phyloP scores from a whole-genome alignment of 352 stramenopile species.

The Thalassiosira livingstoniorum region DNA sequence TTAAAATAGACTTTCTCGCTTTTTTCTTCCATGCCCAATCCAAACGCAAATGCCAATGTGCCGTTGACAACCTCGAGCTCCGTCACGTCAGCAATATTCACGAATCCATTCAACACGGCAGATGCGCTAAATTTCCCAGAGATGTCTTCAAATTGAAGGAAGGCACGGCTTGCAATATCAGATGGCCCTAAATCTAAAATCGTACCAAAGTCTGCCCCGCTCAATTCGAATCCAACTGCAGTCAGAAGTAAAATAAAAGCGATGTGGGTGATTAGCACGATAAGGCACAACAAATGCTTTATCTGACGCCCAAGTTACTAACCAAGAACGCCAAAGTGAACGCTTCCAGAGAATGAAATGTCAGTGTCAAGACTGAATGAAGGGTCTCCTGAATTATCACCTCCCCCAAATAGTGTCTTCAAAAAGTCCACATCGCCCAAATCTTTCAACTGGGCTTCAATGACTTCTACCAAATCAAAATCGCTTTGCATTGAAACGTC shows the following conservation, averaged over 20 bases:
- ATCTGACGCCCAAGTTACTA: no score
- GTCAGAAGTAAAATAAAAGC: no score
- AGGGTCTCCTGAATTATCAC: no score
- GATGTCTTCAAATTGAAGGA: slow-evolving; percentile 52
- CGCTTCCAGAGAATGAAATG: no score
- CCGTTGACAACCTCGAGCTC: slow-evolving; percentile 23
- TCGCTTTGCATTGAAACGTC: slow-evolving; percentile 45
- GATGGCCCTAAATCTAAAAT: slow-evolving; percentile 17
- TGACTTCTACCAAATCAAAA: no score
- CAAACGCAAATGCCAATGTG: slow-evolving; percentile 34
- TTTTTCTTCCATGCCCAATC: slow-evolving; percentile 31
- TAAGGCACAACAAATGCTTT: no score
- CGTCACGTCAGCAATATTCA: slow-evolving; percentile 30
- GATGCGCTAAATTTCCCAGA: slow-evolving; percentile 29
- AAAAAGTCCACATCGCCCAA: no score
- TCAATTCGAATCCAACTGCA: slow-evolving; percentile 47
- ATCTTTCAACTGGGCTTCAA: no score
- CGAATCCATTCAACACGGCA: slow-evolving; percentile 10
- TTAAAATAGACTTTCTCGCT: slow-evolving; percentile 40
- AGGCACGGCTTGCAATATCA: slow-evolving; percentile 27
- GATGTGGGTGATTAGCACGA: no score
- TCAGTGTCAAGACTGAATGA: no score
- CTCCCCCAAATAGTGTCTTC: no score
- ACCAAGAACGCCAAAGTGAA: no score
- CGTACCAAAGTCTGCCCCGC: slow-evolving; percentile 9